Evolutionary conservation across 257 asterid species (phyloP), one percentile per base, ranked within the genome.

Genomic region (Gynochthodes officinalis): DNA sequence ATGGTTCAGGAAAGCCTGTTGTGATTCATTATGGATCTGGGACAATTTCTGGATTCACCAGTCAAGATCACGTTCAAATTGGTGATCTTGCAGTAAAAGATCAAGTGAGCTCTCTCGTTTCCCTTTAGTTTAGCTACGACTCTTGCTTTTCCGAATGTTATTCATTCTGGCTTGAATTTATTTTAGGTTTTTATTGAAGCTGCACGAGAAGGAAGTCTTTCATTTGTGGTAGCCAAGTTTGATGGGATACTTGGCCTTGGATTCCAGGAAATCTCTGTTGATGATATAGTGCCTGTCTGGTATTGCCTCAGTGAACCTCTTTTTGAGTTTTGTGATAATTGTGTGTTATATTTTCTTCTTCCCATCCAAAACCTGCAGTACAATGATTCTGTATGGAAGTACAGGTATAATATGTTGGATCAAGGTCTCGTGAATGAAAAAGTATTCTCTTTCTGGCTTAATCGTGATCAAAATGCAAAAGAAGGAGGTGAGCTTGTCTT

Each of bases 201-300:
- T 42, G 87, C 95, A n/a, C 63, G 73, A 49, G 98, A 94, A 85
- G 95, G 91, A 76, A 86, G 96, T 78, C 88, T 91, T 48, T 69
- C 95, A 68, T 94, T 94, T 81, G 75, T 88, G 73, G 30, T 94
- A 23, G 89, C 88, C 32, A 89, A 89, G 79, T 94, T 94, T 76
- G 99, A 94, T 79, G 99, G 99, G 58, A 85, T 94, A 64, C 83
- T 94, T 32, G 99, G 99, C 60, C 99, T 94, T 53, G 99, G 97
- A 57, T 91, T 94, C 88, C 97, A 87, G 82, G 97, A 94, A 82
- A 89, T 91, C 75, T 78, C 97, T 42, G 96, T 85, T 75, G 97
- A 92, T 1, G 76, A 91, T 81, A 84, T 80, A 63, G 93, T 87
- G 48, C 96, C 98, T 19, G 89, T 94, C 84, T 94, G 99, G 98